Conservation (phyloP, 2,329 filamentous ascomycete species). For the Arthrobotrys sinensis region DNA sequence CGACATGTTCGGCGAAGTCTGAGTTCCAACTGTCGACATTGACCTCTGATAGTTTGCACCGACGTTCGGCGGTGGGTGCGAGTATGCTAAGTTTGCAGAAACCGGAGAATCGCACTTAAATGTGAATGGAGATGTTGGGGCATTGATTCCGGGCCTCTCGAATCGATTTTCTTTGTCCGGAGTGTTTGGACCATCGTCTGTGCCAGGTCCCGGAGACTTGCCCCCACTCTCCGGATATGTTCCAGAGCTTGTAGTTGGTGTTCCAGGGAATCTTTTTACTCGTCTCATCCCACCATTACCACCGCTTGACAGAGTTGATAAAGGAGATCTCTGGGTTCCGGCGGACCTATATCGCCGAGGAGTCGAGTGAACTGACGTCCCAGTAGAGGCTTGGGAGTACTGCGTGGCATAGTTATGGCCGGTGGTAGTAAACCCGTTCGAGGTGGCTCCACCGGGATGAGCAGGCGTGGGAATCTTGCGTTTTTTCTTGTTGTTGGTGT, state of each 20-base stretch:
- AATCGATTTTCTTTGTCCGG: slow-evolving; percentile 58
- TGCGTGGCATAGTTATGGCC: slow-evolving; percentile 55
- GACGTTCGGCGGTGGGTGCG: slow-evolving; percentile 65
- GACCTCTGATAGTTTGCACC: slow-evolving; percentile 64
- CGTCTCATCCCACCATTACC: slow-evolving; percentile 48
- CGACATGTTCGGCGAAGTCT: slow-evolving; percentile 72
- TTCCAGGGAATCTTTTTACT: slow-evolving; percentile 54
- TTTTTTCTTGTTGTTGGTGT: slow-evolving; percentile 99
- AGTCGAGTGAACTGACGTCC: slow-evolving; percentile 62
- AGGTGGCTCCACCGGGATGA: slow-evolving; percentile 71
- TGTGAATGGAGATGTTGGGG: slow-evolving; percentile 81
- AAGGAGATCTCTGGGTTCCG: slow-evolving; percentile 63
- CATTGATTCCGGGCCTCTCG: slow-evolving; percentile 50
- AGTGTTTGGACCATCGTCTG: slow-evolving; percentile 46
- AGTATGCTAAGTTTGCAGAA: slow-evolving; percentile 62
- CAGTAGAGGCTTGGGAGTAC: slow-evolving; percentile 57
- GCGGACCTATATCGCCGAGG: slow-evolving; percentile 63
- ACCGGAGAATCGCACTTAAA: slow-evolving; percentile 89
- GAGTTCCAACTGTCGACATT: slow-evolving; percentile 72
- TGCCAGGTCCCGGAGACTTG: slow-evolving; percentile 44
- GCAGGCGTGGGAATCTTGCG: slow-evolving; percentile 94
- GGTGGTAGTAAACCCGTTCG: slow-evolving; percentile 53
- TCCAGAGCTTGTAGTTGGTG: slow-evolving; percentile 30
- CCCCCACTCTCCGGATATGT: slow-evolving; percentile 28
- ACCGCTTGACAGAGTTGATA: slow-evolving; percentile 56